Base-by-base conservation (phyloP, 768 basidiomycete genomes). In the Megacollybia marginata region DNA sequence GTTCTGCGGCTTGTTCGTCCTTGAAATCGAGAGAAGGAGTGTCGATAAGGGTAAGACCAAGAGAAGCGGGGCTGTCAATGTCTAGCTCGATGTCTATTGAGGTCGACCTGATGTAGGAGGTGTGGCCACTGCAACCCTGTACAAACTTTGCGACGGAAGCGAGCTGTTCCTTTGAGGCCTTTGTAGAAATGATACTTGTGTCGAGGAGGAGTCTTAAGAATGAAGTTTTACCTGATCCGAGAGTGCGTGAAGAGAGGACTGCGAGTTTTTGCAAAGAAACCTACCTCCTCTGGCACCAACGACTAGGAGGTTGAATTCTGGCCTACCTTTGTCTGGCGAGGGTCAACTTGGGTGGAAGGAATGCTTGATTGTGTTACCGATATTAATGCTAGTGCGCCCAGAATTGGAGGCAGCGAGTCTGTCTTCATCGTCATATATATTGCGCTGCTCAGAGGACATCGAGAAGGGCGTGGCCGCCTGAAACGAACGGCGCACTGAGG, bases 141-240 rank as follows among this genome's bases (percentile, higher is more conserved):
- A 88, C 83, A 66, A 91, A 89, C 68, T 83, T 85, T 56, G 88
- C 88, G 62, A 88, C 81, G 61, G 81, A 82, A 47, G 79, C 78
- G 56, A 88, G 80, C 72, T 92, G 88, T 60, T 88, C 87, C 61
- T 80, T 82, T 44, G 78, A 72, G 48, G 80, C 77, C 18, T 71
- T 62, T 36, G 75, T 69, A 12, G 86, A 77, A 59, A 91, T 72
- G 62, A 78, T 71, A 71, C 78, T 78, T 55, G 90, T 88, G 72
- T 90, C 88, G 65, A 91, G 79, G 55, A 92, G 75, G 59, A 91
- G 85, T 50, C 88, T 81, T 61, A 91, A 83, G 61, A 92, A 87
- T 53, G 87, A 84, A 19, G 88, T 89, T 76, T 92, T 92, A 68
- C 87, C 81, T 76, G 71, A 69, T 68, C 67, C 67, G 69, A 63